Conservation (phyloP, 441 rosid species). For the Jatropha multifida region DNA sequence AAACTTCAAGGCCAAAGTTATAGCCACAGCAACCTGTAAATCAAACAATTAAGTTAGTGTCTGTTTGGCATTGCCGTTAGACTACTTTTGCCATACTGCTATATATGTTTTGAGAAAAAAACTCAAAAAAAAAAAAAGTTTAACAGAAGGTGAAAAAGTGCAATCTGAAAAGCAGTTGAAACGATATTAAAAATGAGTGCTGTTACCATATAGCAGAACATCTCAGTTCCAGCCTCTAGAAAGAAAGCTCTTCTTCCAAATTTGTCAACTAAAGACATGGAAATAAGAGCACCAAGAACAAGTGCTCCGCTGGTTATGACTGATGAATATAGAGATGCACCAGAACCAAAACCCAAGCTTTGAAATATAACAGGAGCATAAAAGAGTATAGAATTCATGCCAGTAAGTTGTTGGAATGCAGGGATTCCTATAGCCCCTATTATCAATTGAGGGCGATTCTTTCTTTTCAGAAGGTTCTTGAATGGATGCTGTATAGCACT, state of each 20-base stretch:
- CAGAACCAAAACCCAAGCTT: slow-evolving; percentile 81
- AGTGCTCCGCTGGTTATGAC: slow-evolving; percentile 63
- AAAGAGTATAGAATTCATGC: slow-evolving; percentile 84
- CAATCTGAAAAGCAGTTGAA: too few species aligned
- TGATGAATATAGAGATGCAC: slow-evolving; percentile 66
- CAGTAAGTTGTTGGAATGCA: slow-evolving; percentile 86
- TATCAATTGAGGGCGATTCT: slow-evolving; percentile 79
- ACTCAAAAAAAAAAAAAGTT: too few species aligned
- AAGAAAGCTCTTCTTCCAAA: slow-evolving; percentile 82
- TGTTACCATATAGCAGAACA: slow-evolving; percentile 68
- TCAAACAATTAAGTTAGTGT: not conserved
- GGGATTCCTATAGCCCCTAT: slow-evolving; percentile 81
- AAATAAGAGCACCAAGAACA: slow-evolving; percentile 56
- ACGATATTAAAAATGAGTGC: not conserved
- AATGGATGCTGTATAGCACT: slow-evolving; percentile 65
- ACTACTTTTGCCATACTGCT: too few species aligned
- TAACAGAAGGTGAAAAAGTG: too few species aligned
- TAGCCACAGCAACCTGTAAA: slow-evolving; percentile 47
- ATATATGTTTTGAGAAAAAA: too few species aligned
- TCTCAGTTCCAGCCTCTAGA: slow-evolving; percentile 76
- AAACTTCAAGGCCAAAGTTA: slow-evolving; percentile 66
- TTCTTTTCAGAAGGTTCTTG: slow-evolving; percentile 57
- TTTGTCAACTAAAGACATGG: slow-evolving; percentile 74
- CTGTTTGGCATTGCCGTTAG: not conserved
- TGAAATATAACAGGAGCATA: slow-evolving; percentile 88